Conservation (phyloP, 345 rosid genomes). For the Firmiana major region DNA sequence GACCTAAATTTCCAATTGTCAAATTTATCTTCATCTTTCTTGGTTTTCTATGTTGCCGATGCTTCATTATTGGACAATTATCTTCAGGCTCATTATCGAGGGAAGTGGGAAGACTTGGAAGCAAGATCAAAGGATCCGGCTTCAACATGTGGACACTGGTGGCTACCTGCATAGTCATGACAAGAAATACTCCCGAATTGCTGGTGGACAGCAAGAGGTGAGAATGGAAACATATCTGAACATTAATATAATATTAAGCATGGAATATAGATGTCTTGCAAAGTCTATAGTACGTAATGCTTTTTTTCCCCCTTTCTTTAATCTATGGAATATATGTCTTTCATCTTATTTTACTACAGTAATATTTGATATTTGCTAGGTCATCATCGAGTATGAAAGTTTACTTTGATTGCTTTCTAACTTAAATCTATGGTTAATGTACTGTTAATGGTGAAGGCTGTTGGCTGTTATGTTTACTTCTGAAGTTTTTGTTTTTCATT, state of each 20-base stretch:
- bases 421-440: not conserved
- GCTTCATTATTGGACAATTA: constrained; percentile 6
- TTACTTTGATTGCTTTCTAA: not conserved
- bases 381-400: not conserved
- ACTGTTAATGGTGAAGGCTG: not conserved
- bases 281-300: not conserved
- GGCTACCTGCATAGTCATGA: constrained; percentile 96
- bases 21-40: not conserved
- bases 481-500: no score
- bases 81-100: constrained; percentile 67
- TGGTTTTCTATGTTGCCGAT: constrained; percentile 6
- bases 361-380: not conserved
- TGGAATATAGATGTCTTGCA: not conserved
- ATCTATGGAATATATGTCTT: not conserved
- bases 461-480: not conserved
- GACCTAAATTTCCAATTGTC: constrained; percentile 11
- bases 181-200: constrained; percentile 90
- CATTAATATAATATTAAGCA: not conserved
- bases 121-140: constrained; percentile 86
- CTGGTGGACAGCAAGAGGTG: constrained; percentile 99
- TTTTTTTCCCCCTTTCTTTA: not conserved
- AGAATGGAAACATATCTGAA: constrained; percentile 8
- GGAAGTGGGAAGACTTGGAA: constrained; percentile 92
- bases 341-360: not conserved
- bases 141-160: constrained; percentile 91